Base-by-base conservation (phyloP, 2,329 filamentous ascomycete genomes). In the Fusarium verticillioides region DNA sequence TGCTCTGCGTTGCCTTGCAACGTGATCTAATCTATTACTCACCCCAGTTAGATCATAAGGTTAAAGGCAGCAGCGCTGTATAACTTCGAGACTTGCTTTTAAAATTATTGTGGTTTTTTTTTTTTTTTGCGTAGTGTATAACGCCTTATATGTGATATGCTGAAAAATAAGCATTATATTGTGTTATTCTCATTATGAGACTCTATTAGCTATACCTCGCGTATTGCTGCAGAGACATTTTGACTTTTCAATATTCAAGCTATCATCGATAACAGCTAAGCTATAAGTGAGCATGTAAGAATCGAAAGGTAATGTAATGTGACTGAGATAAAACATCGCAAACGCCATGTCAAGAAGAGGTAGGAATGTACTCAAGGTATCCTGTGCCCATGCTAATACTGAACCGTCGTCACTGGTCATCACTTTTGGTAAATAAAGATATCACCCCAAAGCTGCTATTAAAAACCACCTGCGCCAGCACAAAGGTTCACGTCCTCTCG, bases 371-470 rank as follows among this genome's bases (percentile, higher is more conserved):
- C 66, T 67, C 47, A 63, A 73, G 67, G 63, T 74, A 75, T 77
- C 73, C 75, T 66, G 21, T 58, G 69, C 57, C 58, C 68, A 74
- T 75, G 70, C 70, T 67, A 50, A 57, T 50, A 72, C 72, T 62
- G 60, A 77, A 65, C 54, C 56, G 58, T 64, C 69, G 52, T 75
- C 63, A 67, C 72, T 67, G 62, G 53, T 73, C 74, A 68, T 77
- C 56, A 70, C 63, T 70, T 77, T 77, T 77, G 62, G 59, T 65
- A 73, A 36, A 73, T 58, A 44, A 65, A 58, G 39, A 54, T 32
- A 54, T 28, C 44, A 60, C 36, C 42, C 46, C 34, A 46, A 44
- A 60, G 30, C 49, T 64, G 40, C 47, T 49, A 60, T 64, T 36
- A 61, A 43, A 74, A 56, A 30, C 54, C 53, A n/a, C 50, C 50